Percentiles rank a stretch among this genome's conserved stretches.
phyloP scores from a whole-genome alignment of 495 filamentous ascomycete genomes.

The Podospora anserina region DNA sequence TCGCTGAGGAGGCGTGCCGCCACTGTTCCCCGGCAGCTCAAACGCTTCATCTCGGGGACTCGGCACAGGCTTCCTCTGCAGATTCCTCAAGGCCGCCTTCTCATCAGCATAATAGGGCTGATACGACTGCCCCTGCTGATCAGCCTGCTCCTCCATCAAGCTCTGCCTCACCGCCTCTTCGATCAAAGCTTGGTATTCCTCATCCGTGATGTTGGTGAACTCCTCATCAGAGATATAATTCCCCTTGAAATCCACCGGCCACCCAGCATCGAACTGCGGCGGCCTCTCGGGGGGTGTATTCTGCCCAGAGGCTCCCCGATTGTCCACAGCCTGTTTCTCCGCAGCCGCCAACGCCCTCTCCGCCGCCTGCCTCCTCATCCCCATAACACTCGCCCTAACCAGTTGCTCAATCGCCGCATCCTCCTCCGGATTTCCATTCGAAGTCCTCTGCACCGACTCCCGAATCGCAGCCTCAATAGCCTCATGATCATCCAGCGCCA shows the following conservation, averaged over 20 bases:
- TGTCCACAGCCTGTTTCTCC: constrained; percentile 23
- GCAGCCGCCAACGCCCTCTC: constrained; percentile 26
- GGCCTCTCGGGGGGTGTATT: constrained; percentile 17
- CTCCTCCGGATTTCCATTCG: constrained; percentile 61
- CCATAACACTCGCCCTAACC: constrained; percentile 63
- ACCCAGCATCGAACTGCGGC: constrained; percentile 25
- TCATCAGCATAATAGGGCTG: constrained; percentile 35
- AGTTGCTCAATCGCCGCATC: constrained; percentile 65
- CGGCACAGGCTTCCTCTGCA: background rate
- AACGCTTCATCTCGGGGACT: background rate
- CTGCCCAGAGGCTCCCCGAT: constrained; percentile 16
- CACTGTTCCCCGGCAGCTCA: background rate
- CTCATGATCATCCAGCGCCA: constrained; percentile 42
- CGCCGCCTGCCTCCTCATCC: constrained; percentile 47
- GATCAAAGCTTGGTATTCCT: constrained; percentile 54
- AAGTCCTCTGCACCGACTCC: constrained; percentile 64
- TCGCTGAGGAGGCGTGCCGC: background rate
- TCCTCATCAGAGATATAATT: constrained; percentile 27
- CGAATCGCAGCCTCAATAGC: constrained; percentile 64
- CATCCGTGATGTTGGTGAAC: constrained; percentile 41
- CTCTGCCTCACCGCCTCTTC: constrained; percentile 59
- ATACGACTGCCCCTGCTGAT: constrained; percentile 29
- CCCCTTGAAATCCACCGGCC: constrained; percentile 2
- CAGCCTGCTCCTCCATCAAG: constrained; percentile 39
- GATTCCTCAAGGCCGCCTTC: constrained; percentile 25